Base-by-base conservation (phyloP, 148 eudicot genomes). In the Nepenthes gracilis region DNA sequence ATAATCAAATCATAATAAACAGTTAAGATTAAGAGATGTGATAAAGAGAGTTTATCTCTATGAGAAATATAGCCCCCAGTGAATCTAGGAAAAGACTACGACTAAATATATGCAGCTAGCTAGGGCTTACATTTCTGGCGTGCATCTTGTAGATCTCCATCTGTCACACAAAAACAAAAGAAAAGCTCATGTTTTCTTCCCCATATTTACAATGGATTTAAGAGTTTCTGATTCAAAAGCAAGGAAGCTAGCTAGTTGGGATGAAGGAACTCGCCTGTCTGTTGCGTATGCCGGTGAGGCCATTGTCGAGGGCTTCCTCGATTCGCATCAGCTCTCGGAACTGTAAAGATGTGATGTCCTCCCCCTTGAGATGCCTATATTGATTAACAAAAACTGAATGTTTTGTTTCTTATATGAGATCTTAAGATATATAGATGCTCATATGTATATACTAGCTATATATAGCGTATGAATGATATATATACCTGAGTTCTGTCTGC, bases 311-410 rank as follows among this genome's bases (percentile, higher is more conserved):
- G 33, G 80, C 81, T 1, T 75, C 78, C 66, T 88, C 96, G 33
- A 82, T 60, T 12, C 79, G 62, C 67, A 77, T 77, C 33, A 88
- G 84, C 54, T 88, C 96, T 70, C 66, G 78, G 64, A 64, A 57
- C 57, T 68, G 80, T 64, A 88, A 69, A 62, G 86, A 80, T 47
- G 65, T 54, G 58, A 88, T 83, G 60, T 88, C 96, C 69, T 88
- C 88, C 43, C 96, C 96, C 58, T 78, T 85, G 65, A 88, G 70
- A 61, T 88, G 91, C 86, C 96, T 88, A 49, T n/a, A n/a, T 2
- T 13, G 34, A 40, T 57, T 37, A 65, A 33, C 35, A 15, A 34
- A 49, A 4, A 9, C 23, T 1, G 55, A 15, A 33, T 6, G 14
- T 14, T 38, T 54, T 43, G 59, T 9, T 0, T 9, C 10, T 10